These are phyloP conservation scores for Syzygium jambos DNA, from an alignment of 345 rosid genomes.

Conservation along the genomic window DNA sequence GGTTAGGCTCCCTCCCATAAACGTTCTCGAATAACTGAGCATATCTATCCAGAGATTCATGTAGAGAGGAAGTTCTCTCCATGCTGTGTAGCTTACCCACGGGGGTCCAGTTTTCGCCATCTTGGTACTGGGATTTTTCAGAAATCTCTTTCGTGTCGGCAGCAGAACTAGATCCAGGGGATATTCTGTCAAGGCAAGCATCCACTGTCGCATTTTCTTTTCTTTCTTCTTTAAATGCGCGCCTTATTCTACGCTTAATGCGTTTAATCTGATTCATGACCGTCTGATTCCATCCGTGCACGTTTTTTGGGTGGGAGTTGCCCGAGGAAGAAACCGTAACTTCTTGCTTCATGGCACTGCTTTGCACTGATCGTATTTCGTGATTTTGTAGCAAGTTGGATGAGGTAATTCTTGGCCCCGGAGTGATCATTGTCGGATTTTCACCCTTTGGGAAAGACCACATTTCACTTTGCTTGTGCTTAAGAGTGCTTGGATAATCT, in stretches of 20 bases:
- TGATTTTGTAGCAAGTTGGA: conserved; percentile 6
- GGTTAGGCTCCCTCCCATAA: conserved; percentile 19
- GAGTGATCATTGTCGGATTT: background rate
- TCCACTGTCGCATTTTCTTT: background rate
- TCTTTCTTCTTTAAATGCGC: conserved; percentile 36
- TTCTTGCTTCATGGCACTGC: background rate
- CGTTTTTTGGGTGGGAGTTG: background rate
- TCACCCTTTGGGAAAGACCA: conserved; percentile 46
- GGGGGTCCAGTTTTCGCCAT: background rate
- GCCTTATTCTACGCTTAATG: conserved; percentile 53
- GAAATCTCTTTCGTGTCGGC: conserved; percentile 8
- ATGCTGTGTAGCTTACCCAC: conserved; percentile 1
- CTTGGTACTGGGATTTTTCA: conserved; percentile 4
- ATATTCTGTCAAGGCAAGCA: background rate
- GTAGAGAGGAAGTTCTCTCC: conserved; percentile 37
- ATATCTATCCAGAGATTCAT: conserved; percentile 46
- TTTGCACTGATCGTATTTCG: background rate
- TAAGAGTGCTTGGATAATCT: conserved; percentile 39
- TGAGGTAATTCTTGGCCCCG: background rate
- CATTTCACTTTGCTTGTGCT: conserved; percentile 62
- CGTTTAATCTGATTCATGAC: conserved; percentile 38
- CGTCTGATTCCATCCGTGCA: conserved; percentile 38
- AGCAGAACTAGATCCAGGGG: conserved; percentile 1
- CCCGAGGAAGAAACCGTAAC: background rate
- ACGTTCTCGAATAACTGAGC: conserved; percentile 40